A percentile compares a stretch with the other conserved stretches of the same genome.
Conservation (phyloP, 306 rosid genomes). For the Dalbergia cochinchinensis region DNA sequence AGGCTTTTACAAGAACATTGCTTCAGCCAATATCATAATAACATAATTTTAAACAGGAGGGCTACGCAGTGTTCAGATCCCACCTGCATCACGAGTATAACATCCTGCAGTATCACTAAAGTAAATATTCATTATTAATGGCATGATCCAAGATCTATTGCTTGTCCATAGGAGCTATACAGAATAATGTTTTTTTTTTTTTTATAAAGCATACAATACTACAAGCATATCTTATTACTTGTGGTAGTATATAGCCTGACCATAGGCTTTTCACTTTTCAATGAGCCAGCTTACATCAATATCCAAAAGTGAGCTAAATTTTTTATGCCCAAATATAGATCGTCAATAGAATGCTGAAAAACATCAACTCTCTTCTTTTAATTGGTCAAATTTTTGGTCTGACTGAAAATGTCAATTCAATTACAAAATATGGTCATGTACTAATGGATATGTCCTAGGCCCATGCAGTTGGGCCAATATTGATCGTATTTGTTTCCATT, state of each 20-base stretch:
- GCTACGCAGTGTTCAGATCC: background rate
- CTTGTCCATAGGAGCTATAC: background rate
- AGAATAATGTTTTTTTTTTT: constrained; percentile 29
- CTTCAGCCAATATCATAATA: background rate
- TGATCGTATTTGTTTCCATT: background rate
- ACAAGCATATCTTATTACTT: background rate
- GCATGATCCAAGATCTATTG: constrained; percentile 45
- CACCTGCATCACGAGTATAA: constrained; percentile 8
- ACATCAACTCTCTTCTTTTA: too few species aligned
- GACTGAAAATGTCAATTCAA: background rate
- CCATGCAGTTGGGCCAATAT: background rate
- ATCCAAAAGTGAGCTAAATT: constrained; percentile 1
- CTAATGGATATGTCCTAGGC: background rate
- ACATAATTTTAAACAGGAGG: background rate
- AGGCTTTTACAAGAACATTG: background rate
- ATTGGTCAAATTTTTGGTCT: too few species aligned
- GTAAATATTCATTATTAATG: constrained; percentile 1
- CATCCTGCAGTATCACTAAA: constrained; percentile 10
- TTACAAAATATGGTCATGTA: background rate
- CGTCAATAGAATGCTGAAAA: background rate
- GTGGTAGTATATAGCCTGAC: background rate
- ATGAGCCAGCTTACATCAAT: background rate
- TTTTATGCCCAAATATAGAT: background rate
- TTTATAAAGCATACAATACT: background rate
- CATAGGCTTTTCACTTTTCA: background rate